Percentiles rank a stretch among this genome's conserved stretches.
These are phyloP conservation scores for Lasiosphaeria ovina DNA, from an alignment of 495 filamentous ascomycete genomes.

Conservation along the genomic window DNA sequence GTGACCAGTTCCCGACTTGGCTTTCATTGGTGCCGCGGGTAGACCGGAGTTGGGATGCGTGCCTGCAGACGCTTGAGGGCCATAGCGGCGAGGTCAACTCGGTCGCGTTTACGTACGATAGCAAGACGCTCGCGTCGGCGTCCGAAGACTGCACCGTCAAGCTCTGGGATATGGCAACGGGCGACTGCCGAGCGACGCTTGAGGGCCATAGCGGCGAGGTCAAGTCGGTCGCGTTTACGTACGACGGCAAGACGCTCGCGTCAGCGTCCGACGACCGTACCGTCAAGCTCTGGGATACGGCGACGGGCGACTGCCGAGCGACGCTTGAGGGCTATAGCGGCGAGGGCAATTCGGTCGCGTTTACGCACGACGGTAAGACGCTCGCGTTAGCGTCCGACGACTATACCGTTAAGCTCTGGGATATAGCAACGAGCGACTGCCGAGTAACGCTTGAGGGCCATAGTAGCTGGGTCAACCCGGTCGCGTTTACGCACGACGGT, in stretches of 20 bases:
- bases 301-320: conserved; percentile 4
- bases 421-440: too few relatives aligned
- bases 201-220: conserved; percentile 12
- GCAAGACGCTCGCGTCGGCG: conserved; percentile 17
- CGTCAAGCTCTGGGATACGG: conserved; percentile 15
- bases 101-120: conserved; percentile 40
- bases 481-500: too few relatives aligned
- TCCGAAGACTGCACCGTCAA: conserved; percentile 24
- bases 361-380: too few relatives aligned
- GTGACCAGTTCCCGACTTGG: background rate
- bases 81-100: conserved; percentile 17
- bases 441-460: too few relatives aligned
- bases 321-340: conserved; percentile 13
- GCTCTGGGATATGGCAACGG: conserved; percentile 18
- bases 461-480: too few relatives aligned
- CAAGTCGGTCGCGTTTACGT: conserved; percentile 8
- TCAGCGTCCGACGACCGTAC: conserved; percentile 26
- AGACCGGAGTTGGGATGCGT: conserved; percentile 8
- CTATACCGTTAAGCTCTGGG: too few relatives aligned
- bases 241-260: conserved; percentile 25
- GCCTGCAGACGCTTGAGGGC: conserved; percentile 19
- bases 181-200: conserved; percentile 1
- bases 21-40: background rate
- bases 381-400: too few relatives aligned
- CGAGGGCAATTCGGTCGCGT: background rate